These are phyloP conservation scores for Eucalyptus curtisii DNA, from an alignment of 345 rosid species.

Conservation along the genomic window DNA sequence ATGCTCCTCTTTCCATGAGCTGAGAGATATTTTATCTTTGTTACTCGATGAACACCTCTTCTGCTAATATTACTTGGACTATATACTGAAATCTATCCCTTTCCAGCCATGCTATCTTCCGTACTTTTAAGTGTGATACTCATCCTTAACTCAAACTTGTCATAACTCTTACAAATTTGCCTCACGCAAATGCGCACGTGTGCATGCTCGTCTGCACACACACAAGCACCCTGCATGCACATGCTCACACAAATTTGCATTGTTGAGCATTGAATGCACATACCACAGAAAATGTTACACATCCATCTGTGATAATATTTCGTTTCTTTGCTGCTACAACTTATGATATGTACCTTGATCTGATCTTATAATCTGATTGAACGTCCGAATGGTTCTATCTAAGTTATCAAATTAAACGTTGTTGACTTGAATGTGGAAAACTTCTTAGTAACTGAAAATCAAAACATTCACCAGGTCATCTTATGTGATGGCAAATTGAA, in stretches of 20 bases:
- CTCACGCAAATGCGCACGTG: rapidly evolving
- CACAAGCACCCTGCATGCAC: neutral
- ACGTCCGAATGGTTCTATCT: neutral
- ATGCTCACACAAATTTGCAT: neutral
- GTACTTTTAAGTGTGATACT: neutral
- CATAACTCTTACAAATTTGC: neutral
- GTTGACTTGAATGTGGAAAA: neutral
- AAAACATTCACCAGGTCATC: neutral
- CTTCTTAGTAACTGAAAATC: neutral
- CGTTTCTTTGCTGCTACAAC: neutral
- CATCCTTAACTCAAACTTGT: neutral
- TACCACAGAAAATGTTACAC: neutral
- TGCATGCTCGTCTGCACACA: rapidly evolving
- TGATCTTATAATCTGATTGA: neutral
- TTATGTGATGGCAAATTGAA: neutral
- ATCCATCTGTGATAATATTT: neutral
- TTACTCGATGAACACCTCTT: neutral
- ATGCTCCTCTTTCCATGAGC: neutral
- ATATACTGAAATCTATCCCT: neutral
- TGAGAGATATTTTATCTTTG: neutral
- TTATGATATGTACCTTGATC: neutral
- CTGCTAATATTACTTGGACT: neutral
- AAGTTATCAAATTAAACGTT: neutral
- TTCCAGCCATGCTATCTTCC: neutral
- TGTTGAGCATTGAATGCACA: neutral